Conservation (phyloP, 306 rosid genomes). For the Acacia acuminata region DNA sequence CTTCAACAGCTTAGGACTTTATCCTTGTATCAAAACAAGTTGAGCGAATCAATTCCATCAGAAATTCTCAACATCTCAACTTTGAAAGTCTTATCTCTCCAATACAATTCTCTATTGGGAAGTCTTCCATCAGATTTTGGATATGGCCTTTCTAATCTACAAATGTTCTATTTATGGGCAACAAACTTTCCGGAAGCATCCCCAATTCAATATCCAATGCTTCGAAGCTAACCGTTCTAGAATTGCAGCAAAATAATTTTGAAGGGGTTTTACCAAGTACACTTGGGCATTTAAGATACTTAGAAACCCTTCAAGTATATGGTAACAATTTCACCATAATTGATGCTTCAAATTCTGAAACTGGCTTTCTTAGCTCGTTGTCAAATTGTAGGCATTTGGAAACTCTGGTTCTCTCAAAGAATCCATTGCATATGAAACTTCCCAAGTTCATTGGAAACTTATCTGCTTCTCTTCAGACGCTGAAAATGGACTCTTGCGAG, state of each 20-base stretch:
- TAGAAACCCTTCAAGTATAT: neutral
- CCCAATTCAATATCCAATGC: neutral
- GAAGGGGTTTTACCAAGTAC: neutral
- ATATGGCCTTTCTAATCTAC: neutral
- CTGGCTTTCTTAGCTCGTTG: neutral
- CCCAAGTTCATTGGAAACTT: neutral
- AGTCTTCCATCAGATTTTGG: neutral
- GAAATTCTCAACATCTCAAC: neutral
- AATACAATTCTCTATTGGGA: neutral
- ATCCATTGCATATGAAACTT: constrained; percentile 23
- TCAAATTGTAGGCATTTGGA: neutral
- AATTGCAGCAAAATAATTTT: neutral
- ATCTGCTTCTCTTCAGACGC: neutral
- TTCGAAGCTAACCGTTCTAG: neutral
- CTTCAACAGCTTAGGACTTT: neutral
- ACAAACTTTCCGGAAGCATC: neutral
- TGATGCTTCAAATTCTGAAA: neutral
- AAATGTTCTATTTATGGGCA: neutral
- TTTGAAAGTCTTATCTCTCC: neutral
- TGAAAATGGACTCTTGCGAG: neutral
- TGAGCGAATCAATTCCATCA: neutral
- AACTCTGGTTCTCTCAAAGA: neutral
- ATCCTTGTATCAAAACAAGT: neutral
- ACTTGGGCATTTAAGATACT: neutral
- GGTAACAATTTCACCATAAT: neutral